phyloP scores from a whole-genome alignment of 192 early-diverging fungal genomes.

The Rhizoclosmatium sp. region DNA sequence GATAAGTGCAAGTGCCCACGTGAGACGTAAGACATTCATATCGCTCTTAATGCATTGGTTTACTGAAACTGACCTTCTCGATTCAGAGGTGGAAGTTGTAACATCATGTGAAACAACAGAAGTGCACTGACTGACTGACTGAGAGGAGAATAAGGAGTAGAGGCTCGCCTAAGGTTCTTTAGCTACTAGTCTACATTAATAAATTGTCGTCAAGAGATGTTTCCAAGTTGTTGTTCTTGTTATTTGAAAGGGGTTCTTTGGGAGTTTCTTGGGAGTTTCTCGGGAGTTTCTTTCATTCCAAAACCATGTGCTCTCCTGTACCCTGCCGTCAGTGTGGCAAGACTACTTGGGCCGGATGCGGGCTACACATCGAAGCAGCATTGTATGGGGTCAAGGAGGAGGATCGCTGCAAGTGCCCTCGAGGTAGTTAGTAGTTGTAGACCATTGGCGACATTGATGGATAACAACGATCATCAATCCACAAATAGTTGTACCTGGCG shows the following conservation, averaged over 20 bases:
- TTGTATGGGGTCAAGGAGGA: not conserved
- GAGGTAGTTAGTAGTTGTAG: not conserved
- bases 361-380: slow-evolving; percentile 36
- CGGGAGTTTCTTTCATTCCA: not conserved
- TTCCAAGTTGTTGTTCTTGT: too few species aligned
- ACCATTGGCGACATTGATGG: too few species aligned
- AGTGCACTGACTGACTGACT: too few species aligned
- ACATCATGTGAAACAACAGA: not conserved
- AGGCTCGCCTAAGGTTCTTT: too few species aligned
- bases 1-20: slow-evolving; percentile 37
- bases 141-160: too few species aligned
- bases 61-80: too few species aligned
- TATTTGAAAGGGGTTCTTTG: too few species aligned
- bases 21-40: not conserved
- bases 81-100: not conserved
- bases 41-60: not conserved
- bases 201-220: too few species aligned
- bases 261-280: too few species aligned
- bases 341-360: slow-evolving; percentile 41
- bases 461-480: too few species aligned
- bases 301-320: slow-evolving; percentile 14
- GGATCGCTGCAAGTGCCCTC: slow-evolving; percentile 27
- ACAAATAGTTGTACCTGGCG: too few species aligned
- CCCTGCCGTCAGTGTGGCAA: slow-evolving; percentile 30
- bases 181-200: too few species aligned